Percentiles rank a stretch among this genome's conserved stretches.
Conservation (phyloP, 768 basidiomycete species). For the Tricholoma furcatifolium region DNA sequence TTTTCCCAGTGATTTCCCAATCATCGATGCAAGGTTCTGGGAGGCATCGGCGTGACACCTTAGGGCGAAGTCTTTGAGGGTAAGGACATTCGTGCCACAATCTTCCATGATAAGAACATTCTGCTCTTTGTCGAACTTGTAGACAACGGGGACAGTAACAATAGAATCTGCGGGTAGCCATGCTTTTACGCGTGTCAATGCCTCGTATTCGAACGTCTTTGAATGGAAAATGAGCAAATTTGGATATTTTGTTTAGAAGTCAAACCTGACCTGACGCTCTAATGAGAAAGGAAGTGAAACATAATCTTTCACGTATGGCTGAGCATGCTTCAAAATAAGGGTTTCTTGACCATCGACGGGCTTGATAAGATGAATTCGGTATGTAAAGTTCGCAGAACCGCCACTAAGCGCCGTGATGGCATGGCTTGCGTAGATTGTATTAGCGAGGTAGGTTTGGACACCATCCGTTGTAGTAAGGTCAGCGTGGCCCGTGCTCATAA, state of each 20-base stretch:
- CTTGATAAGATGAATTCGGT: constrained; percentile 43
- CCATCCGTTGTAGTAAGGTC: constrained; percentile 34
- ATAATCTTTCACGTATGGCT: constrained; percentile 26
- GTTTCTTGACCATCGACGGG: constrained; percentile 43
- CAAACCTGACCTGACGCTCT: constrained; percentile 49
- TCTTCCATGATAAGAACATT: constrained; percentile 66
- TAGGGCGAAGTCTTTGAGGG: constrained; percentile 41
- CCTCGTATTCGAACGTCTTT: constrained; percentile 44
- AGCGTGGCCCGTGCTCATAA: neutral
- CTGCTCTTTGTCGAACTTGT: constrained; percentile 46
- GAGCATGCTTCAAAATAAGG: constrained; percentile 54
- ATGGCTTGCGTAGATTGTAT: constrained; percentile 45
- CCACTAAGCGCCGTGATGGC: constrained; percentile 44
- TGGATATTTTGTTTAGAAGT: neutral
- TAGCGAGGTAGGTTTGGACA: constrained; percentile 41
- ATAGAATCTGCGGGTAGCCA: constrained; percentile 35
- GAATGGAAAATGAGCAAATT: constrained; percentile 1
- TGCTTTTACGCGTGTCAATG: constrained; percentile 42
- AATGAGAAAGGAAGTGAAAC: constrained; percentile 31
- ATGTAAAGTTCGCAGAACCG: constrained; percentile 57
- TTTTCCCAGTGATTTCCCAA: constrained; percentile 52
- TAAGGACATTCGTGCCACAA: constrained; percentile 37
- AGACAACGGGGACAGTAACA: constrained; percentile 48
- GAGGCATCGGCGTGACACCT: constrained; percentile 30
- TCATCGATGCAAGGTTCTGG: constrained; percentile 23